These are phyloP conservation scores for Aspergillus fumigatiaffinis DNA, from an alignment of 2,329 filamentous ascomycete genomes.

Conservation along the genomic window DNA sequence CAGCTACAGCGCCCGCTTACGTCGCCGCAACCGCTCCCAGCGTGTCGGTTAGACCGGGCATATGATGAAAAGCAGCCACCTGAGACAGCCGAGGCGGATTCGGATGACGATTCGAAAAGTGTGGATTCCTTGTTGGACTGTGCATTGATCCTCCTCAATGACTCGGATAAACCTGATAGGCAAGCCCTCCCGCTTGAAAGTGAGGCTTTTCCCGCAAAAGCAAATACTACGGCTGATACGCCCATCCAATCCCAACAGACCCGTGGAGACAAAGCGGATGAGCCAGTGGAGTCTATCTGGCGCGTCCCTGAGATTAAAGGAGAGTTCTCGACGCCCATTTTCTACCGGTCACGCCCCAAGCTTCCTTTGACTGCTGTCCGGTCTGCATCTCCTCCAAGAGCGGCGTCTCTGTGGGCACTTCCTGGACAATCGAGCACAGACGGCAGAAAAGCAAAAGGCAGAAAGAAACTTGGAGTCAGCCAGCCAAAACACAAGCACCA, in stretches of 20 bases:
- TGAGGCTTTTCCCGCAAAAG: constrained; percentile 14
- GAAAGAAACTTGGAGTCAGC: constrained; percentile 17
- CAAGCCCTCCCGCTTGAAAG: constrained; percentile 4
- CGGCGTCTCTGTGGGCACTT: constrained; percentile 37
- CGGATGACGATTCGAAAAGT: constrained; percentile 19
- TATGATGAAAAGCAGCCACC: constrained; percentile 1
- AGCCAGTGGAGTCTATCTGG: constrained; percentile 26
- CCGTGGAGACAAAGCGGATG: constrained; percentile 7
- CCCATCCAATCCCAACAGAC: constrained; percentile 11
- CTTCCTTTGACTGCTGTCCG: constrained; percentile 11
- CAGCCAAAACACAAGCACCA: constrained; percentile 21
- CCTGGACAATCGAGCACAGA: constrained; percentile 21
- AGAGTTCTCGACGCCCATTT: constrained; percentile 22
- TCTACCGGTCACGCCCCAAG: constrained; percentile 15
- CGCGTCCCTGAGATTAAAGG: constrained; percentile 27
- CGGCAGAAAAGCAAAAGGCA: constrained; percentile 16
- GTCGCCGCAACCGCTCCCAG: constrained; percentile 6
- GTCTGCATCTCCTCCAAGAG: constrained; percentile 31
- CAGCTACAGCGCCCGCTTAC: constrained; percentile 4
- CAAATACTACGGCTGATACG: constrained; percentile 11
- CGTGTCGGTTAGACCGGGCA: not conserved
- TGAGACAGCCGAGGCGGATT: constrained; percentile 7
- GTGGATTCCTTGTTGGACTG: constrained; percentile 22
- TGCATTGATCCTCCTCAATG: constrained; percentile 6
- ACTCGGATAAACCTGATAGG: not conserved